Percentiles rank a stretch among this genome's conserved stretches.
Evolutionary conservation across 768 basidiomycete genomes (phyloP).

Genomic region (Lactarius evosmus): DNA sequence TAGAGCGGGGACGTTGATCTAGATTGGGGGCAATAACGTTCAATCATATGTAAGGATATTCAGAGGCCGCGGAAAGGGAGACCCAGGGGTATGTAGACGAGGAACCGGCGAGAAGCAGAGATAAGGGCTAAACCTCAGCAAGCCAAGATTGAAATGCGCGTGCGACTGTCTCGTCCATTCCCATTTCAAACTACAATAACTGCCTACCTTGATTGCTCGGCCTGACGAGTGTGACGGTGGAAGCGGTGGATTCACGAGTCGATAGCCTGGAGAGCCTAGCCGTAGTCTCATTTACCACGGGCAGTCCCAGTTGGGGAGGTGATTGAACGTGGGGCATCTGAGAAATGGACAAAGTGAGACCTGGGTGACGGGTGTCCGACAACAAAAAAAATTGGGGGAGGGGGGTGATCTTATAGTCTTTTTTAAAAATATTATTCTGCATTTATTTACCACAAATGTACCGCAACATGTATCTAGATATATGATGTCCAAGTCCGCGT

Average conservation of each 20-base stretch:
- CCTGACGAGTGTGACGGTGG: not conserved
- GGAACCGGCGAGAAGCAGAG: not conserved
- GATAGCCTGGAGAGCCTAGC: not conserved
- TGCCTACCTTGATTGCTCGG: slow-evolving; percentile 1
- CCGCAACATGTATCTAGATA: not conserved
- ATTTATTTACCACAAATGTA: not conserved
- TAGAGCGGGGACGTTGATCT: not conserved
- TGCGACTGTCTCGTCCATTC: not conserved
- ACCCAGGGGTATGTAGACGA: not conserved
- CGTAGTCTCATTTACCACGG: not conserved
- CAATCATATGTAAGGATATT: not conserved
- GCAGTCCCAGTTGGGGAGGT: not conserved
- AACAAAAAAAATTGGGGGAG: not conserved
- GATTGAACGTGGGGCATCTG: not conserved
- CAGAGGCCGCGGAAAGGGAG: not conserved
- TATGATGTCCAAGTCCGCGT: not conserved
- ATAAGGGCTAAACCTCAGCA: not conserved
- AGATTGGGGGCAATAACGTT: not conserved
- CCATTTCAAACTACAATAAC: not conserved
- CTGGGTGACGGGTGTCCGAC: not conserved
- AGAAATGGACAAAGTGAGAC: not conserved
- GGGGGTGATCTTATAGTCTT: not conserved
- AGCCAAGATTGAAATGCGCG: not conserved
- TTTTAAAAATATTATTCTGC: not conserved
- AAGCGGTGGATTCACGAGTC: not conserved